Base-by-base conservation (phyloP, 2,329 filamentous ascomycete species). In the Zymoseptoria passerinii region DNA sequence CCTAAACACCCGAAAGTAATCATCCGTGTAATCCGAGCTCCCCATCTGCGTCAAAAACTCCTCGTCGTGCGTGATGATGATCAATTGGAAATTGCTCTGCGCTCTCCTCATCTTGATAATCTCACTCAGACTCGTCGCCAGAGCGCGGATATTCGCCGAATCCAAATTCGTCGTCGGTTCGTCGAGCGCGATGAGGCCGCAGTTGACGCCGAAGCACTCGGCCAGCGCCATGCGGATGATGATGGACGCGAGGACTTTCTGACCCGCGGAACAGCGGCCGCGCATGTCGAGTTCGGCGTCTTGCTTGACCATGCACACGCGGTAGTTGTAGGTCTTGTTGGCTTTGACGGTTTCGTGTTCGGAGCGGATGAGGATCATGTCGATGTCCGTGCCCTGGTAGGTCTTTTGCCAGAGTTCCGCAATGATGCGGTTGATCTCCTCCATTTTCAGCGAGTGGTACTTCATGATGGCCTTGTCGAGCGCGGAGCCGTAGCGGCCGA, bases 201-300 rank as follows among this genome's bases (percentile, higher is more conserved):
- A 99, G 71, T 95, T 95, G 68, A 92, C 84, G 64, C 94, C 94
- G 72, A 99, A 99, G 67, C 91, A 96, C 74, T 99, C 94, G 3
- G 94, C 94, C 52, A 99, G 83, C 10, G 95, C 94, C 28, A 99
- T 83, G 1, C 94, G 92, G 73, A 99, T 96, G 75, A 99, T 95
- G 76, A 99, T 99, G 74, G 87, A 91, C 4, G 94, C 94, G 28
- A 99, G 83, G 28, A 99, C 92, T 75, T 95, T 96, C 73, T 99
- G 94, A 3, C 94, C 94, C 1, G 94, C 94, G 65, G 89, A 95
- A 80, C 94, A 99, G 57, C 94, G 89, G 1, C 94, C 95, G 62
- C 94, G 90, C 94, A 99, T 99, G 76, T 99, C 94, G 91, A 99
- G 96, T 74, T 99, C 94, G 0, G 89, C 90, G 69, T 95, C 91